Evolutionary conservation across 2,329 filamentous ascomycete genomes (phyloP).

Genomic region (Ophiosphaerella korrae): DNA sequence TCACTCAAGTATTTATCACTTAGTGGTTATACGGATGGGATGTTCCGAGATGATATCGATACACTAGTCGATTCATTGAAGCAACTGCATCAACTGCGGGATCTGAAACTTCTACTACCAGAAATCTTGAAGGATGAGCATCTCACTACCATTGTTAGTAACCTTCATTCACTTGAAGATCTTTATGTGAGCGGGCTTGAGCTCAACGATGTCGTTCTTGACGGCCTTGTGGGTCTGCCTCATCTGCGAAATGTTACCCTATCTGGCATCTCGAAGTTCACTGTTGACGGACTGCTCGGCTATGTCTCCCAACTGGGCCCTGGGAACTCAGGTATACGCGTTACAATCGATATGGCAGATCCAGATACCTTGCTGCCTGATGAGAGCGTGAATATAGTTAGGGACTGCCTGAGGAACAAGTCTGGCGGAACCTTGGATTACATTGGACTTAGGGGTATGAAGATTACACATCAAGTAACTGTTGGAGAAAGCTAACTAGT

Average conservation of each 20-base stretch:
- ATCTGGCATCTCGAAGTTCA: slow-evolving; percentile 62
- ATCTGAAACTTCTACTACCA: slow-evolving; percentile 58
- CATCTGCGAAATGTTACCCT: slow-evolving; percentile 61
- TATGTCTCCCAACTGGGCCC: slow-evolving; percentile 50
- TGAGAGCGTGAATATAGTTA: slow-evolving; percentile 46
- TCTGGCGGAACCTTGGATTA: slow-evolving; percentile 54
- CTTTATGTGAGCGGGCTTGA: slow-evolving; percentile 62
- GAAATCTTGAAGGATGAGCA: slow-evolving; percentile 59
- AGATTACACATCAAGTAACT: not conserved
- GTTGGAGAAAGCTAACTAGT: slow-evolving; percentile 4
- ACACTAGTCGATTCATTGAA: slow-evolving; percentile 58
- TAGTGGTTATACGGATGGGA: slow-evolving; percentile 54
- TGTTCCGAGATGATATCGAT: slow-evolving; percentile 55
- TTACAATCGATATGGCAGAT: slow-evolving; percentile 54
- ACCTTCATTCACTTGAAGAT: slow-evolving; percentile 59
- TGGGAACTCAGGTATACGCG: slow-evolving; percentile 49
- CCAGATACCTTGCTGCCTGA: slow-evolving; percentile 49
- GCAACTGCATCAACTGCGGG: slow-evolving; percentile 57
- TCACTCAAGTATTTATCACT: slow-evolving; percentile 55
- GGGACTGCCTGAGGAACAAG: slow-evolving; percentile 46
- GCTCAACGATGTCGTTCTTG: slow-evolving; percentile 56
- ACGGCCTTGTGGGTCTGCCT: slow-evolving; percentile 51
- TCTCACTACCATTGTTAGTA: slow-evolving; percentile 53
- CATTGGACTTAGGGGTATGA: slow-evolving; percentile 50
- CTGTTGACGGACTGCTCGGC: slow-evolving; percentile 54